Evolutionary conservation across 306 rosid genomes (phyloP), one percentile per base, ranked within the genome.

Genomic region (Vigna trinervia): DNA sequence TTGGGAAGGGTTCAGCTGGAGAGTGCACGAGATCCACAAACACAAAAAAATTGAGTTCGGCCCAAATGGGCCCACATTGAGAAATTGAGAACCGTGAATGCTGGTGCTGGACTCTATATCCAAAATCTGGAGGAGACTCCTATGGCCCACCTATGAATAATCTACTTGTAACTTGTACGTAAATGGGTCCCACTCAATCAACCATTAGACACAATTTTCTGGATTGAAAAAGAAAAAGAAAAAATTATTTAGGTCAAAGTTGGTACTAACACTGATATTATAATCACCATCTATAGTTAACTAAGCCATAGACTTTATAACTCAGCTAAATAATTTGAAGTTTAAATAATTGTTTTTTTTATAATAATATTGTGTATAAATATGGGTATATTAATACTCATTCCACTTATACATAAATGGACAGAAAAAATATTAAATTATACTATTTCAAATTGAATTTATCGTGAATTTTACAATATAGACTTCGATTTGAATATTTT

Each of bases 81-180:
- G 41, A 39, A 54, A 11, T 20, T 43, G 54, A 71, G 80, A 78
- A 73, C 78, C 84, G 90, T 82, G 67, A 68, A 53, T 30, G 20
- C 12, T 7, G 32, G 26, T 74, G 10, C 65, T 67, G 56, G 26
- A 47, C 50, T 45, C 39, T 6, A 14, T 62, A 69, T 66, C 67
- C 69, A 58, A 77, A 57, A 36, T 26, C 69, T 30, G 71, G 26
- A 56, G 39, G 15, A 23, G 22, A 22, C 4, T 50, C 13, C 17
- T 32, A 12, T 23, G 67, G 41, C 22, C 19, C 72, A 14, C 8
- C 41, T 51, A 1, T 20, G 8, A 58, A 38, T 41, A 10, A 81
- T 57, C 47, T 69, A 2, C 60, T 63, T 77, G 78, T 69, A 58
- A 12, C 38, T 28, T 59, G 17, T 26, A 30, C 12, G 2, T 20